Percentiles rank a stretch among this genome's conserved stretches.
phyloP scores from a whole-genome alignment of 73 alveolate genomes.

The Effrenium voratum region DNA sequence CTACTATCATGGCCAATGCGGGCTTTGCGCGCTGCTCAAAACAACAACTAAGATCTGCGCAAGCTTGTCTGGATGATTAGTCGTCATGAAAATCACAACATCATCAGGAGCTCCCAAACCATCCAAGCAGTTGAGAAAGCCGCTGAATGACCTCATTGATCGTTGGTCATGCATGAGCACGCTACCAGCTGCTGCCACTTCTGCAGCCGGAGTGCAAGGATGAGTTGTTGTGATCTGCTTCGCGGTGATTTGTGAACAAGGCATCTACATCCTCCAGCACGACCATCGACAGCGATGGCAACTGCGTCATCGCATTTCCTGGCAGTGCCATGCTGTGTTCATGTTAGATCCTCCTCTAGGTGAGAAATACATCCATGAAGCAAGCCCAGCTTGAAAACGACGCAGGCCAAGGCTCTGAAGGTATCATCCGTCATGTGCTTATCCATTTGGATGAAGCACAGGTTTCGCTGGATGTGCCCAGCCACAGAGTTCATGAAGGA shows the following conservation, averaged over 20 bases:
- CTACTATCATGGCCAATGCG: no score
- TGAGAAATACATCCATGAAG: not conserved
- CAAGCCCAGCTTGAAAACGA: not conserved
- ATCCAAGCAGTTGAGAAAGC: constrained; percentile 74
- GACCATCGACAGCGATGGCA: constrained; percentile 70
- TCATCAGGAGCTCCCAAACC: constrained; percentile 82
- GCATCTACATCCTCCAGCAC: constrained; percentile 81
- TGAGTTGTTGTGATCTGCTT: constrained; percentile 86
- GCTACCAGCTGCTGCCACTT: not conserved
- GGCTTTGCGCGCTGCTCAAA: no score
- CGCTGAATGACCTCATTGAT: constrained; percentile 56
- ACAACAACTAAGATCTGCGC: not conserved
- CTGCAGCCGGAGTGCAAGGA: constrained; percentile 19
- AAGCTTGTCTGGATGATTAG: constrained; percentile 80
- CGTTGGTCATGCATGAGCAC: not conserved
- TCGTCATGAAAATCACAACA: constrained; percentile 66
- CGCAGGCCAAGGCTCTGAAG: constrained; percentile 21
- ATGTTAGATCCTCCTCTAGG: no score
- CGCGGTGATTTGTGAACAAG: constrained; percentile 72
- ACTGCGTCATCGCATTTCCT: constrained; percentile 88
- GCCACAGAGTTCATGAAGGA: constrained; percentile 77
- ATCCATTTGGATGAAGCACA: constrained; percentile 81
- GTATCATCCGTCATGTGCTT: constrained; percentile 89
- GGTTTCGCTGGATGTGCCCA: constrained; percentile 75
- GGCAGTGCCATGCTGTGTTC: not conserved